Conservation (phyloP, 2,329 filamentous ascomycete species). For the Aspergillus sp. region DNA sequence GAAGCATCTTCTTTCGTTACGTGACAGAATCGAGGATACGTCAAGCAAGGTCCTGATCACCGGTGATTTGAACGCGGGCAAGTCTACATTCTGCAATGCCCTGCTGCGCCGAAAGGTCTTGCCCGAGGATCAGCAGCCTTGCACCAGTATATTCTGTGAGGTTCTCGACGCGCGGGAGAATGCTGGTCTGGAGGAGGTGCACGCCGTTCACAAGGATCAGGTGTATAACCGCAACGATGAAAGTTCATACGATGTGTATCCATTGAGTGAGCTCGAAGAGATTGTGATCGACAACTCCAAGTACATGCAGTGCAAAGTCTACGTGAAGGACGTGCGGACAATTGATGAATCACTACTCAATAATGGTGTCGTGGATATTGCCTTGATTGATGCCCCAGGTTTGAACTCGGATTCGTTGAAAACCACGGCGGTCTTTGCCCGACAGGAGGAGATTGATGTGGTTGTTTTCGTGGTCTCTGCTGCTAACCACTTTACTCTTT, state of each 20-base stretch:
- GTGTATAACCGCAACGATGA: slow-evolving; percentile 86
- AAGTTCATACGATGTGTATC: slow-evolving; percentile 85
- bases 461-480: slow-evolving; percentile 98
- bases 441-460: slow-evolving; percentile 97
- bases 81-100: slow-evolving; percentile 99
- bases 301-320: slow-evolving; percentile 95
- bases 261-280: slow-evolving; percentile 72
- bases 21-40: slow-evolving; percentile 94
- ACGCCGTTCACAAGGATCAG: slow-evolving; percentile 79
- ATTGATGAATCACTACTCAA: slow-evolving; percentile 93
- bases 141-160: slow-evolving; percentile 97
- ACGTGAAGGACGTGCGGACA: slow-evolving; percentile 81
- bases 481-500: slow-evolving; percentile 95
- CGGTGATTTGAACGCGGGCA: slow-evolving; percentile 93
- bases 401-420: slow-evolving; percentile 95
- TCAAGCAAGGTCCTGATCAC: slow-evolving; percentile 96
- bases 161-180: slow-evolving; percentile 92
- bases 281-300: slow-evolving; percentile 84
- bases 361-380: slow-evolving; percentile 97
- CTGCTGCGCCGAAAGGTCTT: slow-evolving; percentile 84
- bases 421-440: slow-evolving; percentile 93
- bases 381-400: slow-evolving; percentile 91
- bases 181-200: slow-evolving; percentile 85
- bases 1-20: slow-evolving; percentile 78
- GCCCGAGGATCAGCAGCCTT: slow-evolving; percentile 95